Conservation (phyloP, 2,329 filamentous ascomycete genomes). For the Trichophyton verrucosum region DNA sequence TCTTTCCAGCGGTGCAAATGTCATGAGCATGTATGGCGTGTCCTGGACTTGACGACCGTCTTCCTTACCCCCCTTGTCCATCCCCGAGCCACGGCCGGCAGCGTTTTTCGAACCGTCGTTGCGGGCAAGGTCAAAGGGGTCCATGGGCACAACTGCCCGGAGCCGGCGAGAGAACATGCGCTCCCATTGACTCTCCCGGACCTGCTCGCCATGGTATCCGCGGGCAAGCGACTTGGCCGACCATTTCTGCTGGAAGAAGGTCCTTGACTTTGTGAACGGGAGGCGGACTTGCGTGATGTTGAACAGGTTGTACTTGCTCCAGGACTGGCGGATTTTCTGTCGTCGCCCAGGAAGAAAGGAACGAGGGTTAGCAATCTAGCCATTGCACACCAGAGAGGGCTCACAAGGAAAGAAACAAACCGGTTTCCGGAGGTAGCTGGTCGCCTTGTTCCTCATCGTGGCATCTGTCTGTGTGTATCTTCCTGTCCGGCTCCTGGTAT, state of each 20-base stretch:
- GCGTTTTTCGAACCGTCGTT: slow-evolving; percentile 75
- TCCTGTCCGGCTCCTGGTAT: not conserved
- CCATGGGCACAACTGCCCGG: slow-evolving; percentile 73
- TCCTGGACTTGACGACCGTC: slow-evolving; percentile 36
- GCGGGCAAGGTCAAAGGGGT: slow-evolving; percentile 62
- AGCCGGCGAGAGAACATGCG: slow-evolving; percentile 79
- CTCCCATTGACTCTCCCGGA: slow-evolving; percentile 86
- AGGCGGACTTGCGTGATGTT: slow-evolving; percentile 53
- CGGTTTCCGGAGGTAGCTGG: slow-evolving; percentile 29
- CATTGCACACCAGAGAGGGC: not conserved
- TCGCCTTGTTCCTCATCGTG: slow-evolving; percentile 36
- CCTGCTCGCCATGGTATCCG: slow-evolving; percentile 87
- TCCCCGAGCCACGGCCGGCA: slow-evolving; percentile 68
- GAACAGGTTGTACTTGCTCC: slow-evolving; percentile 96
- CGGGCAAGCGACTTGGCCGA: slow-evolving; percentile 69
- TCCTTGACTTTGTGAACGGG: slow-evolving; percentile 39
- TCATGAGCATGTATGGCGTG: slow-evolving; percentile 85
- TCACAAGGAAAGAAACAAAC: slow-evolving; percentile 14
- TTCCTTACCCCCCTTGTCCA: slow-evolving; percentile 24
- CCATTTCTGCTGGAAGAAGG: slow-evolving; percentile 99
- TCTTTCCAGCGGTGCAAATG: slow-evolving; percentile 80
- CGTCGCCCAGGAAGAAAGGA: not conserved
- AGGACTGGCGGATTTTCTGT: slow-evolving; percentile 87
- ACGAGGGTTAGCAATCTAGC: not conserved
- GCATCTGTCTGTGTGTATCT: slow-evolving; percentile 10